Evolutionary conservation across 805 yeast species (phyloP).

Genomic region (Zygotorulaspora chibaensis): DNA sequence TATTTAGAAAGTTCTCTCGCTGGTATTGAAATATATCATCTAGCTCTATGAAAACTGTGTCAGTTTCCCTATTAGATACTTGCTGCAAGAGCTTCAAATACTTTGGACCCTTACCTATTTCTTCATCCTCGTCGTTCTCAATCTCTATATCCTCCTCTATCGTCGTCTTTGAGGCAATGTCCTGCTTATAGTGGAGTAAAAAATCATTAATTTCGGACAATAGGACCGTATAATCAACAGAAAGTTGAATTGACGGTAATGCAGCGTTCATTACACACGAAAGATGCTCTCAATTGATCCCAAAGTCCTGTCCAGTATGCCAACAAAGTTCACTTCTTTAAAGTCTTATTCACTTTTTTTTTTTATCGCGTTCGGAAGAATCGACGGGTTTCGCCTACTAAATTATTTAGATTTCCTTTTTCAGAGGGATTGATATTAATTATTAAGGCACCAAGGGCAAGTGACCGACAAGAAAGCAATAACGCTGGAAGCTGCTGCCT

Average conservation of each 20-base stretch:
- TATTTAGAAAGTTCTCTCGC: constrained; percentile 37
- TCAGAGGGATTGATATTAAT: not conserved
- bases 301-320: not conserved
- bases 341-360: not conserved
- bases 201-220: constrained; percentile 58
- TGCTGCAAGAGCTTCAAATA: constrained; percentile 71
- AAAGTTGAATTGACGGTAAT: constrained; percentile 62
- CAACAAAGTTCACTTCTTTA: not conserved
- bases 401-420: not conserved
- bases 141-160: constrained; percentile 26
- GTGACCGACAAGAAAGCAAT: no score
- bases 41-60: constrained; percentile 67
- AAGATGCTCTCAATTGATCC: not conserved
- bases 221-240: constrained; percentile 69
- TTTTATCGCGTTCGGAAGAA: not conserved
- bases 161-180: constrained; percentile 13
- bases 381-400: not conserved
- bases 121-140: constrained; percentile 31
- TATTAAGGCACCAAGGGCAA: no score
- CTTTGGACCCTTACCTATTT: constrained; percentile 52
- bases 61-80: constrained; percentile 76
- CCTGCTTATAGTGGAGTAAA: constrained; percentile 56
- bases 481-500: no score
- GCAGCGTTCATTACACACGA: constrained; percentile 28
- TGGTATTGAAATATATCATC: constrained; percentile 80